Evolutionary conservation across 768 basidiomycete species (phyloP), one percentile per base, ranked within the genome.

Genomic region (Crassisporium funariophilum): DNA sequence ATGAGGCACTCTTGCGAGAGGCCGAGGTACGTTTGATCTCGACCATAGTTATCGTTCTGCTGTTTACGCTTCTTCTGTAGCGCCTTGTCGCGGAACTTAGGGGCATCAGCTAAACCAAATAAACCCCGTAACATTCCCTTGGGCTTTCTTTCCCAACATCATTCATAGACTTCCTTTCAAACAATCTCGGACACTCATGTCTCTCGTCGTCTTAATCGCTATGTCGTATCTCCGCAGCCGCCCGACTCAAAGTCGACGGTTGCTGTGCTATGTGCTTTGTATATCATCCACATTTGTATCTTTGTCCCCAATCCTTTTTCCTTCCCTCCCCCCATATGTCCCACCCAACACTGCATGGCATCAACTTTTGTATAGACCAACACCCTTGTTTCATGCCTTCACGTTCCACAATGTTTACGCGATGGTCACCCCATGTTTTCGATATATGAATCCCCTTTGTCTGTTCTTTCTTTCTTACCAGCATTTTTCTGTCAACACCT

Each of bases 1-100:
- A 67, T 4, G 82, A 81, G 20, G 64, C 67, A 11, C 62, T 86
- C 24, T 46, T 72, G 52, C 70, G 67, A 50, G 81, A 84, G 55
- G 82, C 81, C 17, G 75, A 80, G 75, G 86, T 86, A 44, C 3
- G 73, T 65, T 19, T 21, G 43, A 40, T 44, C 23, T 8, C 20
- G 19, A 3, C 19, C 5, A 22, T 13, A 23, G 13, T 24, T 19
- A 6, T 36, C 15, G 39, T 12, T 49, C 10, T 47, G 35, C 19
- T 45, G 5, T 8, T 37, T 44, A 25, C 44, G 25, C 16, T 29
- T 38, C 45, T 38, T 47, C n/a, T n/a, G 21, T 52, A 86, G 84
- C 80, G 82, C 44, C 77, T 86, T 53, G 81, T 86, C n/a, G 72
- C 65, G 47, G 84, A 86, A 55, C 74, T 85, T 4, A 80, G 79